phyloP scores from a whole-genome alignment of 2,329 filamentous ascomycete species.

The Penicillium nordicum region DNA sequence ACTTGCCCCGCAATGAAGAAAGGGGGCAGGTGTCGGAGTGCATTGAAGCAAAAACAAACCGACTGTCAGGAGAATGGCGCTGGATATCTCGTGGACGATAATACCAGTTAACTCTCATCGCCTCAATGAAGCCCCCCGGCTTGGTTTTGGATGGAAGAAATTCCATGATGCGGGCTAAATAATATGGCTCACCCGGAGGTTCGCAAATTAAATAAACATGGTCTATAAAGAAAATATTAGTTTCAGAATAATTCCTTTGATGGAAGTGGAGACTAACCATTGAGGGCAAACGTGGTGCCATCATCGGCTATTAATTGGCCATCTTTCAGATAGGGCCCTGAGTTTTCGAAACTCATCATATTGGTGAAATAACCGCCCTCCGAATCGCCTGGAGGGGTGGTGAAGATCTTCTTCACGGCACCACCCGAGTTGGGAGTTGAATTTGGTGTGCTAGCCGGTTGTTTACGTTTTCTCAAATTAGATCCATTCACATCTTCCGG shows the following conservation, averaged over 20 bases:
- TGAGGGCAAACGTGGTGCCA: constrained; percentile 75
- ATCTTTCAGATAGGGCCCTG: constrained; percentile 65
- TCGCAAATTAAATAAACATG: constrained; percentile 97
- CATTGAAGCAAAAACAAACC: constrained; percentile 93
- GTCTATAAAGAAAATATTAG: constrained; percentile 51
- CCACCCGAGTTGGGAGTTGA: constrained; percentile 30
- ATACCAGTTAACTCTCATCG: constrained; percentile 95
- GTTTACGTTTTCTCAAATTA: constrained; percentile 80
- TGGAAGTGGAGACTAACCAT: constrained; percentile 63
- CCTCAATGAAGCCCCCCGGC: constrained; percentile 69
- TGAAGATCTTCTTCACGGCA: constrained; percentile 38
- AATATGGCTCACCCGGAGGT: constrained; percentile 96
- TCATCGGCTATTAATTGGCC: constrained; percentile 85
- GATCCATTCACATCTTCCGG: constrained; percentile 43
- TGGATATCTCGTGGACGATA: constrained; percentile 95
- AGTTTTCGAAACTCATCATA: constrained; percentile 81
- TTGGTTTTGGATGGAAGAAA: constrained; percentile 83
- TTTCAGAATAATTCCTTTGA: constrained; percentile 3
- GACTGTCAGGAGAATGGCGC: constrained; percentile 84
- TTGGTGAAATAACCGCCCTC: constrained; percentile 61
- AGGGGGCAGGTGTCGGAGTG: constrained; percentile 95
- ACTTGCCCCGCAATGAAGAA: constrained; percentile 89
- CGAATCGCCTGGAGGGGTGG: constrained; percentile 30
- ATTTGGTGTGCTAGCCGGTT: constrained; percentile 48
- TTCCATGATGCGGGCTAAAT: constrained; percentile 96